Evolutionary conservation across 176 grass and related monocot genomes (phyloP).

Genomic region (Oryza coarctata): DNA sequence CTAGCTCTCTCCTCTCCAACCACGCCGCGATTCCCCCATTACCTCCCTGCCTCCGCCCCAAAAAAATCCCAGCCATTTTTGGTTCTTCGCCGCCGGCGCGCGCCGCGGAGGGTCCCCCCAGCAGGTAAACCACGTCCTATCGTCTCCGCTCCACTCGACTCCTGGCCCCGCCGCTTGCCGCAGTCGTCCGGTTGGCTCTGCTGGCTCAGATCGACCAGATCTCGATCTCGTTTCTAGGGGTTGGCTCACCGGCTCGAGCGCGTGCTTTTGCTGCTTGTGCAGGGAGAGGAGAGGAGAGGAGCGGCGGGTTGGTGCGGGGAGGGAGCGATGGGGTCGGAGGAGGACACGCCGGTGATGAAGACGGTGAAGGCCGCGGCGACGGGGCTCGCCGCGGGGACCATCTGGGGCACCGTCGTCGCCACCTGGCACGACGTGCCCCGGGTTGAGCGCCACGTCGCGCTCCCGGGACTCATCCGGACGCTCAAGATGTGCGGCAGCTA

Average conservation of each 20-base stretch:
- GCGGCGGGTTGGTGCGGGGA: neutral
- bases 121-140: slow-evolving; percentile 12
- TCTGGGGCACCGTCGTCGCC: slow-evolving; percentile 90
- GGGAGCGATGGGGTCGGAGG: slow-evolving; percentile 49
- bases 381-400: slow-evolving; percentile 68
- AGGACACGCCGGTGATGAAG: slow-evolving; percentile 67
- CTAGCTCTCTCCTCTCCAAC: slow-evolving; percentile 3
- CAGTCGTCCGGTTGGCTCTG: neutral
- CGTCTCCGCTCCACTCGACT: neutral
- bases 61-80: neutral
- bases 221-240: slow-evolving; percentile 35
- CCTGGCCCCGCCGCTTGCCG: neutral
- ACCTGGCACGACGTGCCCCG: slow-evolving; percentile 98
- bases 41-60: slow-evolving; percentile 20
- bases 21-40: slow-evolving; percentile 29
- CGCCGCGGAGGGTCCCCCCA: neutral
- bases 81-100: slow-evolving; percentile 36
- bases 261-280: neutral
- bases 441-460: slow-evolving; percentile 88
- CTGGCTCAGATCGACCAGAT: slow-evolving; percentile 21
- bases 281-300: slow-evolving; percentile 4
- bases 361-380: slow-evolving; percentile 74
- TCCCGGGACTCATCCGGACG: slow-evolving; percentile 84
- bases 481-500: slow-evolving; percentile 94
- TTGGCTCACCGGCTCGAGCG: neutral